Conservation (phyloP, 2,329 filamentous ascomycete genomes). For the Hypoxylon sp. region DNA sequence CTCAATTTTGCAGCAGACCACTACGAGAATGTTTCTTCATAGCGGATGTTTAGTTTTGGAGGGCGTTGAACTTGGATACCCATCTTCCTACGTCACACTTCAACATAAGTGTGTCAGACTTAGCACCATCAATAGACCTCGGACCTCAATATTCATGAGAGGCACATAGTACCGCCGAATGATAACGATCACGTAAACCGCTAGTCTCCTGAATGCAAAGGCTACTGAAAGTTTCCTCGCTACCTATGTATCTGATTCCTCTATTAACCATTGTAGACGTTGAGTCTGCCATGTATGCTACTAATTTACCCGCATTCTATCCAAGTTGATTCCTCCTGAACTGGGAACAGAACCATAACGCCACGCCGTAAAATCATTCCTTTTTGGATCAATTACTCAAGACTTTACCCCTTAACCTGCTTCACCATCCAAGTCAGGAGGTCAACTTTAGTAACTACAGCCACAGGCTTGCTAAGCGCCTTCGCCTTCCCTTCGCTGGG, state of each 20-base stretch:
- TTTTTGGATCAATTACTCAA: background rate
- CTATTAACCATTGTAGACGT: conserved; percentile 45
- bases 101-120: background rate
- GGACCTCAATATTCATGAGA: background rate
- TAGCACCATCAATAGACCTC: background rate
- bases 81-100: background rate
- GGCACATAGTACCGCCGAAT: background rate
- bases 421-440: conserved; percentile 91
- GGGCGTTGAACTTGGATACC: background rate
- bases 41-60: no score
- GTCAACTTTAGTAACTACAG: conserved; percentile 96
- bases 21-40: background rate
- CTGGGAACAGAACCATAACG: conserved; percentile 24
- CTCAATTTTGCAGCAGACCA: background rate
- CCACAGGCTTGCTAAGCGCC: conserved; percentile 78
- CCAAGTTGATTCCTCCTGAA: conserved; percentile 40
- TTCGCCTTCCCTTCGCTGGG: conserved; percentile 64
- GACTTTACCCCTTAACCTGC: conserved; percentile 56
- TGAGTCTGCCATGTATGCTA: conserved; percentile 48
- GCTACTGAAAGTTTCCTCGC: conserved; percentile 10
- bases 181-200: background rate
- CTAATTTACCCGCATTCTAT: conserved; percentile 25
- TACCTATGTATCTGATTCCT: conserved; percentile 11
- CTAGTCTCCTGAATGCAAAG: background rate
- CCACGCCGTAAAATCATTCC: conserved; percentile 14